Evolutionary conservation across 805 yeast species (phyloP).

Genomic region (Nematodospora valgi): DNA sequence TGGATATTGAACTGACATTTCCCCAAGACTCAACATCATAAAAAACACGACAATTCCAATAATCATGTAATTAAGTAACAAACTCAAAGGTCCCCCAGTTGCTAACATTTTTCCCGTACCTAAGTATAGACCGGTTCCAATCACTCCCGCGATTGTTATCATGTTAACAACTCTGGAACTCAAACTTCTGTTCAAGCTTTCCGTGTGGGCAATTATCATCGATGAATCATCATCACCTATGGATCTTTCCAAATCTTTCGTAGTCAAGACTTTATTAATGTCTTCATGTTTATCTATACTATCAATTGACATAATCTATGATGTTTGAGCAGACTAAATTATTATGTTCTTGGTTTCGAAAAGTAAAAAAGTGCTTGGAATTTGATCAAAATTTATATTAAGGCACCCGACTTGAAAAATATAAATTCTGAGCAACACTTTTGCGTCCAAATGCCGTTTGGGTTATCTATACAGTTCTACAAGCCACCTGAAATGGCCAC

Average conservation of each 20-base stretch:
- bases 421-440: no score
- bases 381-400: no score
- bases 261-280: background rate
- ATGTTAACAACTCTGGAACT: constrained; percentile 26
- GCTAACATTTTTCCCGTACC: constrained; percentile 31
- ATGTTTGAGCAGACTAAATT: no score
- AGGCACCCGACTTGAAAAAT: no score
- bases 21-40: constrained; percentile 54
- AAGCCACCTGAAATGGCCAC: no score
- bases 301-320: no score
- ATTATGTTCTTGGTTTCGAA: no score
- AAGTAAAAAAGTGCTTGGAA: no score
- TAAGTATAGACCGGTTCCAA: constrained; percentile 33
- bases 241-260: constrained; percentile 3
- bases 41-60: constrained; percentile 46
- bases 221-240: background rate
- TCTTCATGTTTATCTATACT: background rate
- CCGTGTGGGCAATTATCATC: constrained; percentile 10
- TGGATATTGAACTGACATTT: constrained; percentile 54
- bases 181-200: constrained; percentile 21
- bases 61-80: constrained; percentile 31
- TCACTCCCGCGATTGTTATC: constrained; percentile 36
- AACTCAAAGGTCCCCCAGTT: constrained; percentile 31
- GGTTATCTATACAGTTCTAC: no score
- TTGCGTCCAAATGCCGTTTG: no score